phyloP scores from a whole-genome alignment of 2,329 filamentous ascomycete species.

The Aspergillus puulaauensis region DNA sequence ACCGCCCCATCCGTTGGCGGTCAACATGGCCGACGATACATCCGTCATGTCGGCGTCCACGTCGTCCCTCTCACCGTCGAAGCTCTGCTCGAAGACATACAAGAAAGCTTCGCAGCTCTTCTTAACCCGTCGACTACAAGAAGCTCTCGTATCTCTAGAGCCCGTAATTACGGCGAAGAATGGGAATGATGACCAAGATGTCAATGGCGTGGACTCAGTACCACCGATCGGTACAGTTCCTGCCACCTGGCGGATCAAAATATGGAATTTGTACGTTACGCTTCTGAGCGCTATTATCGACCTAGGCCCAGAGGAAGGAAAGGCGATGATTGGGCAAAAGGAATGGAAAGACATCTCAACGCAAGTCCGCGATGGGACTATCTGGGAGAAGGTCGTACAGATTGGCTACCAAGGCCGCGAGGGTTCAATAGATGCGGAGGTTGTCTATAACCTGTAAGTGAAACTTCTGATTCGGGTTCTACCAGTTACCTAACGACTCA shows the following conservation, averaged over 20 bases:
- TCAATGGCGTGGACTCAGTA: constrained; percentile 49
- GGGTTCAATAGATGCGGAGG: constrained; percentile 89
- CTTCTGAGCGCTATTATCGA: constrained; percentile 89
- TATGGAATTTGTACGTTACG: constrained; percentile 96
- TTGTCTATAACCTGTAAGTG: constrained; percentile 62
- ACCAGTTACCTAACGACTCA: constrained; percentile 3
- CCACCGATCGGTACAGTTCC: constrained; percentile 77
- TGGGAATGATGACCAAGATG: constrained; percentile 35
- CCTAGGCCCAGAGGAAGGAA: constrained; percentile 85
- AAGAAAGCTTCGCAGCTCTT: constrained; percentile 92
- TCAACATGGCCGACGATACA: constrained; percentile 33
- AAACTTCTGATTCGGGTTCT: constrained; percentile 8
- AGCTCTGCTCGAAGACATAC: constrained; percentile 78
- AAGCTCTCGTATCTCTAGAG: constrained; percentile 80
- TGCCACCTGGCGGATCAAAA: constrained; percentile 81
- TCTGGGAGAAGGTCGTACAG: constrained; percentile 92
- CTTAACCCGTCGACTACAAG: constrained; percentile 86
- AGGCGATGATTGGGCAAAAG: constrained; percentile 78
- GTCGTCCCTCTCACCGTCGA: constrained; percentile 63
- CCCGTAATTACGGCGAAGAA: constrained; percentile 69
- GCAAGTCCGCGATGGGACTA: constrained; percentile 81
- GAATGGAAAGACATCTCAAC: constrained; percentile 80
- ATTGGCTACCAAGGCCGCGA: constrained; percentile 86
- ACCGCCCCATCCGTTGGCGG: constrained; percentile 17
- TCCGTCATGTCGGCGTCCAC: constrained; percentile 50